Conservation (phyloP, 2,329 filamentous ascomycete genomes). For the Aureobasidium pullulans region DNA sequence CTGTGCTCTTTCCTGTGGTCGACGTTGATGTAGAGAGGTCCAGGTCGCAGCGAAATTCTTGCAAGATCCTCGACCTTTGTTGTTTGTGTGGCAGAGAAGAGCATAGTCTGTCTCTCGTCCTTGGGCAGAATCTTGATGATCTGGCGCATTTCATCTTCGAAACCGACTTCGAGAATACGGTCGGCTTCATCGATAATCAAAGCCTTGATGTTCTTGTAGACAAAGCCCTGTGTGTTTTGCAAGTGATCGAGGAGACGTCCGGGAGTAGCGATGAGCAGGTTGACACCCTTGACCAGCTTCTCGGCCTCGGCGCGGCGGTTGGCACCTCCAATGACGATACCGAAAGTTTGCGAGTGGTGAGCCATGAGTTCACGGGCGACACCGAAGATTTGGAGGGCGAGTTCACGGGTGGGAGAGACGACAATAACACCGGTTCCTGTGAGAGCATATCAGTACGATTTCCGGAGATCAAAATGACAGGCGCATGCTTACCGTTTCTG, state of each 20-base stretch:
- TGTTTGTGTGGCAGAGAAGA: conserved; percentile 98
- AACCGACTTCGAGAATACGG: conserved; percentile 91
- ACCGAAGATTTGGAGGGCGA: conserved; percentile 92
- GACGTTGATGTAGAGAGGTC: conserved; percentile 94
- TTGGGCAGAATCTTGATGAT: conserved; percentile 91
- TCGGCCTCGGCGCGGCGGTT: conserved; percentile 86
- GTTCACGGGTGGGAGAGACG: conserved; percentile 85
- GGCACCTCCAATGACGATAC: conserved; percentile 92
- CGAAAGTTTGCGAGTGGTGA: conserved; percentile 88
- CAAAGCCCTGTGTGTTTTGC: conserved; percentile 81
- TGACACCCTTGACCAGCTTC: conserved; percentile 90
- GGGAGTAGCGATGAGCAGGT: conserved; percentile 88
- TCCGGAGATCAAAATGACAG: background rate
- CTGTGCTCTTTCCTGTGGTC: conserved; percentile 83
- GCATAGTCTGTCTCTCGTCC: conserved; percentile 84
- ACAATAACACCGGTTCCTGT: conserved; percentile 71
- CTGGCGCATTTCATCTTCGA: conserved; percentile 96
- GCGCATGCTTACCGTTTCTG: conserved; percentile 55
- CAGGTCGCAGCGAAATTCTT: conserved; percentile 81
- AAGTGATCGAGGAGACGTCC: conserved; percentile 89
- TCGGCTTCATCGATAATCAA: conserved; percentile 96
- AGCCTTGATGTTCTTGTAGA: conserved; percentile 87
- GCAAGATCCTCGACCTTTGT: conserved; percentile 98
- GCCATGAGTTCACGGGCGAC: conserved; percentile 90
- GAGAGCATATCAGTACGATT: background rate